These are phyloP conservation scores for Coleophoma eucalyptorum DNA, from an alignment of 2,329 filamentous ascomycete species.

Conservation along the genomic window DNA sequence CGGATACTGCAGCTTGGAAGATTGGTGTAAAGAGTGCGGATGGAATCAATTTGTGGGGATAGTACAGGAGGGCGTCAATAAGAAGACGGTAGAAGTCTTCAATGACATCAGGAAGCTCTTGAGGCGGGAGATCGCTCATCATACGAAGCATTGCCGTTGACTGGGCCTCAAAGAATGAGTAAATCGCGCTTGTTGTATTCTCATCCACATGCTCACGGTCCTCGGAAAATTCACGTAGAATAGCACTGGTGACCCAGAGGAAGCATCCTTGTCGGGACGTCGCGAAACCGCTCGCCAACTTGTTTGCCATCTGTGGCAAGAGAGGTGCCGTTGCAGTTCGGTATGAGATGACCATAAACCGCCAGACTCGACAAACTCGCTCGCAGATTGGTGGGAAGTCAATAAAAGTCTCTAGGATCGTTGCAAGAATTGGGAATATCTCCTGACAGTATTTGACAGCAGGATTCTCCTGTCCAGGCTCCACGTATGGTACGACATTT, in stretches of 20 bases:
- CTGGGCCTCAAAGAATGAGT: slow-evolving; percentile 92
- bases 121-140: slow-evolving; percentile 72
- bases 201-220: slow-evolving; percentile 81
- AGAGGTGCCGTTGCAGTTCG: slow-evolving; percentile 83
- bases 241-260: slow-evolving; percentile 95
- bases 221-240: slow-evolving; percentile 92
- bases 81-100: slow-evolving; percentile 85
- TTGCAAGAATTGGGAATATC: slow-evolving; percentile 82
- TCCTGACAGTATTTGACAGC: slow-evolving; percentile 96
- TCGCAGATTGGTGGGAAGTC: slow-evolving; percentile 86
- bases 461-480: slow-evolving; percentile 72
- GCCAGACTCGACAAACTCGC: slow-evolving; percentile 90
- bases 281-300: slow-evolving; percentile 80
- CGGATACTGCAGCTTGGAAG: slow-evolving; percentile 81
- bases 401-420: slow-evolving; percentile 84
- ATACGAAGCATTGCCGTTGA: slow-evolving; percentile 85
- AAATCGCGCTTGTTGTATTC: slow-evolving; percentile 82
- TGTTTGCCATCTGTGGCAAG: slow-evolving; percentile 80
- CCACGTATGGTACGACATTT: slow-evolving; percentile 69
- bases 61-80: slow-evolving; percentile 89
- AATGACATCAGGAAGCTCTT: slow-evolving; percentile 58
- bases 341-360: slow-evolving; percentile 95
- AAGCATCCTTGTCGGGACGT: slow-evolving; percentile 91
- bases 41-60: slow-evolving; percentile 77
- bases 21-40: slow-evolving; percentile 78